Base-by-base conservation (phyloP, 2,329 filamentous ascomycete species). In the Emericellopsis atlantica region DNA sequence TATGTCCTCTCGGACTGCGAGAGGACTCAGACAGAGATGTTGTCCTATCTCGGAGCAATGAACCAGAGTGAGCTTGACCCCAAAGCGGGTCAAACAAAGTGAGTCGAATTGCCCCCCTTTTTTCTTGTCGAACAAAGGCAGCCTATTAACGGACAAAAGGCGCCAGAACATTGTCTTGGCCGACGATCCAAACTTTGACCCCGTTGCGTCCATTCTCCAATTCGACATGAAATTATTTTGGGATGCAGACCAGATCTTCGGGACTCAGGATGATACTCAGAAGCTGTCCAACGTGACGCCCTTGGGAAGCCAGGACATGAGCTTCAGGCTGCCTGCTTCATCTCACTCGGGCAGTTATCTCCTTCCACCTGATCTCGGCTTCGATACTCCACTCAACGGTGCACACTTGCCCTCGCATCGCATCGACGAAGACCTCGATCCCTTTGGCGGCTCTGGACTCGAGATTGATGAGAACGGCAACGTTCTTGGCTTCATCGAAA, bases 1-100 rank as follows among this genome's bases (percentile, higher is more conserved):
- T 98, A 95, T 56, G 77, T 95, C 21, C 76, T 95, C 37, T 71
- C 74, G 4, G 92, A 96, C 54, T 79, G 81, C 3, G 80, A 89
- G 58, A 79, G 75, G 49, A 79, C 84, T 32, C 80, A 86, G 49
- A 74, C 79, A 45, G 77, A 76, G 48, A 85, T 96, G 72, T 72
- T 74, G 48, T 65, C 75, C 2, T 75, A 88, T 54, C 66, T 84
- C 46, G 76, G 70, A 39, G 61, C 71, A 7, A 57, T 81, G 47
- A 49, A 57, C 39, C 56, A 40, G 15, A 72, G 73, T 43, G 76
- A 74, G 16, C 66, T 87, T 22, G 85, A 94, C 57, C 72, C 74
- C 2, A 70, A 78, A 43, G 83, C 81, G 39, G 81, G 78, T 40
- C 87, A 80, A 54, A 68, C 77, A 44, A 83, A 74, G 90, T 90